phyloP scores from a whole-genome alignment of 768 basidiomycete species.

The Pleurotus eryngii region DNA sequence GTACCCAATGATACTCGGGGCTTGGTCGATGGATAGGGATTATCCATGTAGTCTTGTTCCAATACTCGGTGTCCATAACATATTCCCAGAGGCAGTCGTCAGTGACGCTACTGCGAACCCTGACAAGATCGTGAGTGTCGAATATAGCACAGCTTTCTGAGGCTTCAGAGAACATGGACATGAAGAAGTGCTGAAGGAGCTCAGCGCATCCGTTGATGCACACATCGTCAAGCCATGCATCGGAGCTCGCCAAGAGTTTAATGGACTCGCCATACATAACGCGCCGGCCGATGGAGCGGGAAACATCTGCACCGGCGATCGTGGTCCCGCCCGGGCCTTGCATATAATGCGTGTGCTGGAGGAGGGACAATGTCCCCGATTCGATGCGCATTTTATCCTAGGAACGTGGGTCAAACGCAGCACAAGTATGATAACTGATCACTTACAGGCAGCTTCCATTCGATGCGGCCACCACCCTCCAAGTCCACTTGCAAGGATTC shows the following conservation, averaged over 20 bases:
- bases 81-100: conserved; percentile 19
- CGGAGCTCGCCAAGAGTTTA: too few relatives aligned
- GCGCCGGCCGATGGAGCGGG: too few relatives aligned
- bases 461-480: too few relatives aligned
- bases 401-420: background rate
- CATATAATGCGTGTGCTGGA: background rate
- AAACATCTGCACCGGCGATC: too few relatives aligned
- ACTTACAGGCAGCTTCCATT: background rate
- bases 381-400: background rate
- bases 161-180: too few relatives aligned
- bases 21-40: conserved; percentile 26
- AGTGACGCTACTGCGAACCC: conserved; percentile 10
- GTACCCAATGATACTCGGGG: conserved; percentile 27
- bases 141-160: conserved; percentile 11
- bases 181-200: too few relatives aligned
- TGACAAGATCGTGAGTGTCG: conserved; percentile 16
- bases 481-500: too few relatives aligned
- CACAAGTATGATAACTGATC: background rate
- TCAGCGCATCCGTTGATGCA: too few relatives aligned
- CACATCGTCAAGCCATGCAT: too few relatives aligned
- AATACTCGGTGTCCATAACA: conserved; percentile 16
- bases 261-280: too few relatives aligned
- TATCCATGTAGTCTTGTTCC: conserved; percentile 30
- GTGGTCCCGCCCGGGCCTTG: too few relatives aligned
- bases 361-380: background rate